phyloP scores from a whole-genome alignment of 2,329 filamentous ascomycete genomes.

The Alternaria burnsii region DNA sequence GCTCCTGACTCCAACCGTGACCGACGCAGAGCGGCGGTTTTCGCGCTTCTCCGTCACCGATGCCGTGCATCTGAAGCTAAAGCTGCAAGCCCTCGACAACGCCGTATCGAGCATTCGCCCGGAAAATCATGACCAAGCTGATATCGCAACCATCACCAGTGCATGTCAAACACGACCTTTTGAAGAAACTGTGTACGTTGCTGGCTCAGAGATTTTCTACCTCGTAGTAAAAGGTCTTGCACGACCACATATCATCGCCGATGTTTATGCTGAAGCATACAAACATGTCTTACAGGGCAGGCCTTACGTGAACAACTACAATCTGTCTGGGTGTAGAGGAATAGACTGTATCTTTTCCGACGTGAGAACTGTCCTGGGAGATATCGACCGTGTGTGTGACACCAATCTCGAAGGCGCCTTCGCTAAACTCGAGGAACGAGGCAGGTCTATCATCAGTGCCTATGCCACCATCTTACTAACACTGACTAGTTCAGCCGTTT shows the following conservation, averaged over 20 bases:
- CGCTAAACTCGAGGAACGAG: slow-evolving; percentile 20
- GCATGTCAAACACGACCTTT: slow-evolving; percentile 15
- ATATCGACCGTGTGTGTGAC: slow-evolving; percentile 28
- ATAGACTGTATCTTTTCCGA: slow-evolving; percentile 34
- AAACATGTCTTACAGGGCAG: slow-evolving; percentile 20
- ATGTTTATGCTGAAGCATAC: slow-evolving; percentile 31
- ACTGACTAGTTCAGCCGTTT: slow-evolving; percentile 26
- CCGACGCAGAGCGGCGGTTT: slow-evolving; percentile 1
- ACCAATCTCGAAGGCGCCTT: slow-evolving; percentile 27
- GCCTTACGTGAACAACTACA: slow-evolving; percentile 25
- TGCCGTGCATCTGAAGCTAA: slow-evolving; percentile 28
- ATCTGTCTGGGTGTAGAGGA: slow-evolving; percentile 19
- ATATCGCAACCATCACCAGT: slow-evolving; percentile 6
- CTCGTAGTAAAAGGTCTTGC: slow-evolving; percentile 24
- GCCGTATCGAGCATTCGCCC: slow-evolving; percentile 12
- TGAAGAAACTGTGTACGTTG: slow-evolving; percentile 23
- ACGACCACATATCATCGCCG: slow-evolving; percentile 30
- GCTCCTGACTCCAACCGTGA: slow-evolving; percentile 1
- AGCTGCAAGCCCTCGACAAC: slow-evolving; percentile 31
- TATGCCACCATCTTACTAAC: slow-evolving; percentile 8
- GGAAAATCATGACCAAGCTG: slow-evolving; percentile 7
- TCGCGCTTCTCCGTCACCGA: slow-evolving; percentile 27
- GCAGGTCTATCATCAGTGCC: slow-evolving; percentile 12
- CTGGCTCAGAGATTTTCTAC: slow-evolving; percentile 30
- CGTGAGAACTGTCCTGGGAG: slow-evolving; percentile 24